These are phyloP conservation scores for Fusarium compactum DNA, from an alignment of 2,329 filamentous ascomycete genomes.

Conservation along the genomic window DNA sequence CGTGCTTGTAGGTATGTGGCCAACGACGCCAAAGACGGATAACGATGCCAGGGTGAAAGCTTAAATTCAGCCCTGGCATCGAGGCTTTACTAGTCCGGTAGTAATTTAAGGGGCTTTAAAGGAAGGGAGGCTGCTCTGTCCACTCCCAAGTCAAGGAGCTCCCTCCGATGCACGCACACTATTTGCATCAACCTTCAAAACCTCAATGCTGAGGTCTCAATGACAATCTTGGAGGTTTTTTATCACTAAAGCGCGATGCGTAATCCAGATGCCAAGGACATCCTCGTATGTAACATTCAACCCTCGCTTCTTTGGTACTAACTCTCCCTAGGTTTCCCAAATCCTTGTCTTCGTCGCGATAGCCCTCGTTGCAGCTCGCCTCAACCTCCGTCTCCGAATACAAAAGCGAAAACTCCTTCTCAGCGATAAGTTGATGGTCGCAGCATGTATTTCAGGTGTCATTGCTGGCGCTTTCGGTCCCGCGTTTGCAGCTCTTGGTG, in stretches of 20 bases:
- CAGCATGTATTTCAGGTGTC: constrained; percentile 26
- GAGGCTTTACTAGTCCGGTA: background rate
- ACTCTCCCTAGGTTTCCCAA: constrained; percentile 2
- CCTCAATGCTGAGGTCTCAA: no score
- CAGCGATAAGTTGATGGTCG: constrained; percentile 37
- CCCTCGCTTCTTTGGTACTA: background rate
- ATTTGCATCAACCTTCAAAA: background rate
- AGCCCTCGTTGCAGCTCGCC: constrained; percentile 25
- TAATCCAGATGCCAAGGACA: background rate
- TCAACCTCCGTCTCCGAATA: constrained; percentile 32
- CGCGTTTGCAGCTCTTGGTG: constrained; percentile 4
- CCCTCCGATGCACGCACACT: background rate
- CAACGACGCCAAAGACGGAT: background rate
- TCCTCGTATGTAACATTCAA: background rate
- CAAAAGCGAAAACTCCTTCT: constrained; percentile 25
- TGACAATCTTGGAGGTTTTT: background rate
- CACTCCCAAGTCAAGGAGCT: background rate
- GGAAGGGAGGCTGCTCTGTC: background rate
- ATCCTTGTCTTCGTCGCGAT: constrained; percentile 26
- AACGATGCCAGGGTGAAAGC: background rate
- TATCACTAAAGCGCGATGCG: background rate
- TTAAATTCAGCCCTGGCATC: background rate
- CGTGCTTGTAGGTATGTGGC: constrained; percentile 15
- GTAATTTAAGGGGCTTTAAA: background rate
- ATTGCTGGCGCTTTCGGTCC: constrained; percentile 22